Base-by-base conservation (phyloP, 192 early-diverging fungal genomes). In the Coemansia umbellata region DNA sequence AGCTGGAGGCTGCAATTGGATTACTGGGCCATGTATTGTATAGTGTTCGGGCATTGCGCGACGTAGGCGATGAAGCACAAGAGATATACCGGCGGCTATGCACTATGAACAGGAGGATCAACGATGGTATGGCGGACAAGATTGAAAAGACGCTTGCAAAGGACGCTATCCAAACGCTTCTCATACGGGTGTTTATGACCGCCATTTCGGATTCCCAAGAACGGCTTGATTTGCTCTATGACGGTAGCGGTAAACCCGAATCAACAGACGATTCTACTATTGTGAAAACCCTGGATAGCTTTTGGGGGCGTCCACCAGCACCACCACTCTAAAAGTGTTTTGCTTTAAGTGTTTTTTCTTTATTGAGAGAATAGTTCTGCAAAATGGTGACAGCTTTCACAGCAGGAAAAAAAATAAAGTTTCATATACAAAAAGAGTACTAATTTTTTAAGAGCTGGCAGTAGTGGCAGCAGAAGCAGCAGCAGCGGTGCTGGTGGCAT, bases 121-220 rank as follows among this genome's bases (percentile, higher is more conserved):
- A 31, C 42, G 71, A 74, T 37, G 52, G 71, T 18, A 33, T 63
- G 41, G 63, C 61, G 1, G 51, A 59, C 36, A 50, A 43, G 23
- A 53, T 74, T 23, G 53, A 66, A 50, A 74, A 63, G 60, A 74
- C 71, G 13, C 47, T 62, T 50, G 71, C 71, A n/a, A 74, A 74
- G 43, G 71, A 74, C 31, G 60, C 71, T 1, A 36, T 74, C 10
- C 71, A 74, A 42, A 63, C 60, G 7, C 47, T 74, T 33, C 54
- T 63, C 4, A 52, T 61, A 15, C 70, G 63, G 4, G 30, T 74
- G 7, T 37, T 35, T 26, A 58, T 74, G 71, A 66, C 58, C 1
- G 58, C 50, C 1, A 14, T 60, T 15, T 59, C 56, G 5, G 52
- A 50, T 7, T 24, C 66, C 4, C 8, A 31, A 2, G 47, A 44